Percentiles rank a stretch among this genome's conserved stretches.
phyloP scores from a whole-genome alignment of 129 eudicot species.

The Flaveria bidentis region DNA sequence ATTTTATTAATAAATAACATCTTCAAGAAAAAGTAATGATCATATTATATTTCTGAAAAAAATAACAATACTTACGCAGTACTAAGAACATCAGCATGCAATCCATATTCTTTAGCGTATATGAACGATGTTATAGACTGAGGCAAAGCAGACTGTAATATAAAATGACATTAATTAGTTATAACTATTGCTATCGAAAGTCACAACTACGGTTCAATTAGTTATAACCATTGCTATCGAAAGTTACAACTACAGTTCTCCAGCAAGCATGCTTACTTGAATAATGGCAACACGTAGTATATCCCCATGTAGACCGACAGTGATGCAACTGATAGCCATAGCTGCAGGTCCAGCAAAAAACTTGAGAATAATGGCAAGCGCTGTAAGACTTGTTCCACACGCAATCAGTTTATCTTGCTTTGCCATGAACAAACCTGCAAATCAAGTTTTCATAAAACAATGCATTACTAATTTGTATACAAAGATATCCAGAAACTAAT shows the following conservation, averaged over 20 bases:
- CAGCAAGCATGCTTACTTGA: conserved; percentile 44
- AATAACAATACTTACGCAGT: conserved; percentile 60
- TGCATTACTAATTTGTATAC: neutral
- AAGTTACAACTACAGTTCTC: neutral
- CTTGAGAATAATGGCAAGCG: conserved; percentile 69
- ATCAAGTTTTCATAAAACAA: neutral
- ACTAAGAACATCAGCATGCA: conserved; percentile 84
- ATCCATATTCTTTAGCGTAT: conserved; percentile 77
- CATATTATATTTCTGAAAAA: neutral
- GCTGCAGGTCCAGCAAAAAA: conserved; percentile 84
- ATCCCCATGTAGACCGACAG: conserved; percentile 82
- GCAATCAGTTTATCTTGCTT: conserved; percentile 66
- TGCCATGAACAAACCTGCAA: conserved; percentile 81
- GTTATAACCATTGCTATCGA: neutral
- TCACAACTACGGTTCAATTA: neutral
- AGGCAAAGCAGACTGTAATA: conserved; percentile 76
- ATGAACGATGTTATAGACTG: conserved; percentile 84
- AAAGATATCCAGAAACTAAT: neutral
- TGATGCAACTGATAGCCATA: conserved; percentile 72
- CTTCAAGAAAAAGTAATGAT: neutral
- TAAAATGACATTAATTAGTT: neutral
- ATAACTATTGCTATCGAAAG: neutral
- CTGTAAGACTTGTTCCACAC: conserved; percentile 61
- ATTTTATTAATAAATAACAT: neutral
- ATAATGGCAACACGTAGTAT: conserved; percentile 81